phyloP scores from a whole-genome alignment of 2,329 filamentous ascomycete genomes.

The Cladophialophora bantiana region DNA sequence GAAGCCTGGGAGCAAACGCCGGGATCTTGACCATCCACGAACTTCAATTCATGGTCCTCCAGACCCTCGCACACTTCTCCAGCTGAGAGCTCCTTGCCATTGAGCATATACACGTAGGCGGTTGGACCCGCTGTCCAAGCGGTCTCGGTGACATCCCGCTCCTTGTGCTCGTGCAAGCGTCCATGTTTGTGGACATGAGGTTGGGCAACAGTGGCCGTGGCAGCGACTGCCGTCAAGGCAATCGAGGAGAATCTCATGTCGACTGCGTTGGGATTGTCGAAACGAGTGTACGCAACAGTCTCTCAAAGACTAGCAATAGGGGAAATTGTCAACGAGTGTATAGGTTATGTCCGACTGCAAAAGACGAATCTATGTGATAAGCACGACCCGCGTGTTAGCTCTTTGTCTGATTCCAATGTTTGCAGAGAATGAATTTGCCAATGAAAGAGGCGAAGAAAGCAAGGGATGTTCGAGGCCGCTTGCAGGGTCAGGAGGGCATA shows the following conservation, averaged over 20 bases:
- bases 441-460: constrained; percentile 26
- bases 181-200: constrained; percentile 52
- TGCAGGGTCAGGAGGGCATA: constrained; percentile 36
- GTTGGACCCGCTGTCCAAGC: constrained; percentile 64
- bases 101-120: constrained; percentile 74
- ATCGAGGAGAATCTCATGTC: constrained; percentile 36
- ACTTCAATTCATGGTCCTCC: constrained; percentile 69
- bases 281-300: constrained; percentile 29
- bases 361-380: constrained; percentile 26
- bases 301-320: constrained; percentile 33
- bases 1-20: constrained; percentile 59
- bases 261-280: constrained; percentile 14
- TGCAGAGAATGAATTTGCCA: constrained; percentile 12
- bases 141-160: constrained; percentile 52
- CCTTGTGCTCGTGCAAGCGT: constrained; percentile 50
- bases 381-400: constrained; percentile 28
- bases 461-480: constrained; percentile 30
- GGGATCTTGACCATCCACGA: constrained; percentile 68
- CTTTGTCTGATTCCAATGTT: constrained; percentile 22
- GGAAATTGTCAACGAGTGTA: constrained; percentile 22
- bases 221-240: constrained; percentile 48
- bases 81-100: constrained; percentile 67
- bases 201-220: constrained; percentile 51
- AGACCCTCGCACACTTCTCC: constrained; percentile 75
- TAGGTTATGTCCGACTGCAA: constrained; percentile 29